phyloP scores from a whole-genome alignment of 2,329 filamentous ascomycete species.

The Hypoxylon sp. region DNA sequence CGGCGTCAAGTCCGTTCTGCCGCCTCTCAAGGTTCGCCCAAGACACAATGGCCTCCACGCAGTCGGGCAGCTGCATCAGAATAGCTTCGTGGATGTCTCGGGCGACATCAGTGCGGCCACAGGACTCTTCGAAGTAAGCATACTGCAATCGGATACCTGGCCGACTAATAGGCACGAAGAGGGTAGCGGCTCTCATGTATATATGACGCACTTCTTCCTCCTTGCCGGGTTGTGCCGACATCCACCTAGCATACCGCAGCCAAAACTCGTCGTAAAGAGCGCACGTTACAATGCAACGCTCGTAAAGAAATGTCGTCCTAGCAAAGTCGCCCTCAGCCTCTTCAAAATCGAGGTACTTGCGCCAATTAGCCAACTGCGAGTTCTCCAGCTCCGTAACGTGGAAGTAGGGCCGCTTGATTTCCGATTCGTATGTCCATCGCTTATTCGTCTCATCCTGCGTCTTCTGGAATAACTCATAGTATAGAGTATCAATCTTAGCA shows the following conservation, averaged over 20 bases:
- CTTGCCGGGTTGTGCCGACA: conserved; percentile 83
- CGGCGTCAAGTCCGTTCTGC: conserved; percentile 85
- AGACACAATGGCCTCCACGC: conserved; percentile 89
- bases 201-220: conserved; percentile 93
- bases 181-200: conserved; percentile 86
- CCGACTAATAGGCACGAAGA: conserved; percentile 89
- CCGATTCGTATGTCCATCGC: conserved; percentile 94
- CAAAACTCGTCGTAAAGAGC: conserved; percentile 98
- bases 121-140: conserved; percentile 94
- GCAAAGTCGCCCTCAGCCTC: conserved; percentile 84
- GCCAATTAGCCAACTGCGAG: conserved; percentile 88
- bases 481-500: conserved; percentile 82
- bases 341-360: conserved; percentile 96
- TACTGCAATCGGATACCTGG: conserved; percentile 90
- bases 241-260: conserved; percentile 97
- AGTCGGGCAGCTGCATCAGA: conserved; percentile 80
- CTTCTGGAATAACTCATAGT: conserved; percentile 83
- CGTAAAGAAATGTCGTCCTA: conserved; percentile 87
- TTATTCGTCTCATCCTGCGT: conserved; percentile 92
- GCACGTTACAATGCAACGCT: conserved; percentile 92
- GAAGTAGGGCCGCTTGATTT: conserved; percentile 97
- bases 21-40: conserved; percentile 89
- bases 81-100: conserved; percentile 89
- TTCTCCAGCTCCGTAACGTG: conserved; percentile 95
- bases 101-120: conserved; percentile 81